Conservation (phyloP, 192 early-diverging fungal species). For the Podila epicladia region DNA sequence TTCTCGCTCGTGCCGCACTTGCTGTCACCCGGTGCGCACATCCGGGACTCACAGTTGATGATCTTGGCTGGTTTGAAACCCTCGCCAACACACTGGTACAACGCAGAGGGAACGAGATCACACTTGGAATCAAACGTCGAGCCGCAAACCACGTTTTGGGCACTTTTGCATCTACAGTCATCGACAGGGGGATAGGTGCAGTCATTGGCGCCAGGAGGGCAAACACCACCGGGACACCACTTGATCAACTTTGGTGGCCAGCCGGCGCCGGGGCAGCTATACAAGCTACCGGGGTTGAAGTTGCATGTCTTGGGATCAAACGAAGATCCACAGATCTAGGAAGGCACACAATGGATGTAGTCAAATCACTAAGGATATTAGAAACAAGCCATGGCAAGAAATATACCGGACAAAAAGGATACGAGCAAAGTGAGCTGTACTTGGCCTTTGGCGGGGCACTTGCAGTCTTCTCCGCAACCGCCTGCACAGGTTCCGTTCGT, state of each 20-base stretch:
- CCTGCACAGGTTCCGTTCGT: too few species aligned
- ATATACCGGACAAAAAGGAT: not conserved
- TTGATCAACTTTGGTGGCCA: not conserved
- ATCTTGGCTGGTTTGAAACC: not conserved
- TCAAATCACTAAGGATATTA: not conserved
- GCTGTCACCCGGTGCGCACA: not conserved
- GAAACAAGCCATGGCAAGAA: not conserved
- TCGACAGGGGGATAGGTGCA: not conserved
- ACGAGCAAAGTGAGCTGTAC: not conserved
- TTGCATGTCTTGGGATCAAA: not conserved
- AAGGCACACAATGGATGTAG: not conserved
- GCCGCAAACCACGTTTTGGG: conserved; percentile 2
- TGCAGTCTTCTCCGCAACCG: not conserved
- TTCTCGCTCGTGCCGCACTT: not conserved
- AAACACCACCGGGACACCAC: not conserved
- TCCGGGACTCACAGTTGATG: not conserved
- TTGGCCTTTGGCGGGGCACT: not conserved
- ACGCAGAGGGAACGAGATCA: not conserved
- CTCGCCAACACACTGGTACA: not conserved
- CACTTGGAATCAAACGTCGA: not conserved
- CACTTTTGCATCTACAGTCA: not conserved
- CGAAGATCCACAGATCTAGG: not conserved
- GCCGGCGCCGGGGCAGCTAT: not conserved
- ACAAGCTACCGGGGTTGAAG: not conserved
- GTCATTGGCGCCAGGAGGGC: not conserved